Base-by-base conservation (phyloP, 2,329 filamentous ascomycete species). In the Aureobasidium sp. region DNA sequence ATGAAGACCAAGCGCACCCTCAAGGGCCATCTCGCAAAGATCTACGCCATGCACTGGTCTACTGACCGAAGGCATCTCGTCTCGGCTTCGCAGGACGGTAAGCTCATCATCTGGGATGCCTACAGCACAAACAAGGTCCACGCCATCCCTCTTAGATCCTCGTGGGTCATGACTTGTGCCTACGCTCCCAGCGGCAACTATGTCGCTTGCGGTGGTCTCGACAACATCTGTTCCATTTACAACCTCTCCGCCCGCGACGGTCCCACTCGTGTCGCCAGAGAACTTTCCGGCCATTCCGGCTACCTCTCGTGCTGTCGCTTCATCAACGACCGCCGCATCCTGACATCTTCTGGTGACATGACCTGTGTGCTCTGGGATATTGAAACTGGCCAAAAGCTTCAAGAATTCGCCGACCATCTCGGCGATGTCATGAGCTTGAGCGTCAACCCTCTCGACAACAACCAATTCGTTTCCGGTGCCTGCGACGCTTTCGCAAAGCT, bases 341-440 rank as follows among this genome's bases (percentile, higher is more conserved):
- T 99, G 65, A 99, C 94, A 63, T 97, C 94, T 0, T 99, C 94
- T 2, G 94, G 94, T 65, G 94, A 99, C 74, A 99, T 99, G 94
- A 99, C 94, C 57, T 99, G 94, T 75, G 96, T 97, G 87, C 89
- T 97, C 72, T 99, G 94, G 94, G 94, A 99, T 79, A 93, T 99
- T 65, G 94, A 99, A 78, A 95, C 93, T 0, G 94, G 94, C 61
- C 90, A 92, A 66, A 96, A 96, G 79, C 89, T 96, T 43, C 95
- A 92, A 71, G 94, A 99, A 74, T 99, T 97, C 68, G 94, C 94
- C 71, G 94, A 99, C 77, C 94, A 99, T 74, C 82, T 99, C 11
- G 94, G 94, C 73, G 94, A 99, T 72, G 94, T 99, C 68, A 99
- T 99, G 94, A 97, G 93, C 81, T 91, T 97, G 78, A 97, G 93